phyloP scores from a whole-genome alignment of 768 basidiomycete genomes.

The Mycena alexandri region DNA sequence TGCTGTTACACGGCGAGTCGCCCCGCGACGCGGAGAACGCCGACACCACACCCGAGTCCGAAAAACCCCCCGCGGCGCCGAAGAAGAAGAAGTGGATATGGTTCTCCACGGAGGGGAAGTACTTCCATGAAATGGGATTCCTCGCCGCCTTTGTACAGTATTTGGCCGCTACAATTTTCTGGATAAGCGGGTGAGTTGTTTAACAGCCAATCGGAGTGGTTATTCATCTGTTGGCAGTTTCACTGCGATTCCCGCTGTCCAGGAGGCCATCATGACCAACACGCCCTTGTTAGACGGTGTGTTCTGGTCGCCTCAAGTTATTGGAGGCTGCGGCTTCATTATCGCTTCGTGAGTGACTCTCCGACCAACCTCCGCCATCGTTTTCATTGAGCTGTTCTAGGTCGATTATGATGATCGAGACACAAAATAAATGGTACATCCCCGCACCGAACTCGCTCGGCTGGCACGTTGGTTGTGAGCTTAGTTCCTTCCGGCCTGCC shows the following conservation, averaged over 20 bases:
- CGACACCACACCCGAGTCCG: constrained; percentile 6
- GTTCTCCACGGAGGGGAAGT: constrained; percentile 53
- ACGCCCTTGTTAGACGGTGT: constrained; percentile 58
- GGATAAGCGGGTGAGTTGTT: constrained; percentile 61
- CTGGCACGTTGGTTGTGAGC: constrained; percentile 65
- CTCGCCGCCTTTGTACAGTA: constrained; percentile 65
- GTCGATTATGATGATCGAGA: constrained; percentile 64
- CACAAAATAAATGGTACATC: constrained; percentile 67
- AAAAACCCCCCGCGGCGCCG: constrained; percentile 43
- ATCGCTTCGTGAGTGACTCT: constrained; percentile 54
- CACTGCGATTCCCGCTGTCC: constrained; percentile 54
- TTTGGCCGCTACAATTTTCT: constrained; percentile 71
- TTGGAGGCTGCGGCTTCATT: constrained; percentile 72
- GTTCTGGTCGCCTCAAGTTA: constrained; percentile 73
- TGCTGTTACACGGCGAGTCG: constrained; percentile 30
- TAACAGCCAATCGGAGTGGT: constrained; percentile 2
- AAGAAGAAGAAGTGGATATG: constrained; percentile 49
- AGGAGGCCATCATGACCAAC: constrained; percentile 44
- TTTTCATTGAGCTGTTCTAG: constrained; percentile 30
- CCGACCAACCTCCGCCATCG: background rate
- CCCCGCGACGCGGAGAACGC: constrained; percentile 4
- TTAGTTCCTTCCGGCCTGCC: background rate
- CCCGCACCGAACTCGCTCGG: constrained; percentile 60
- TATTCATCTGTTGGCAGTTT: constrained; percentile 41
- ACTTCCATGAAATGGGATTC: constrained; percentile 61